A percentile compares a stretch with the other conserved stretches of the same genome.
Conservation (phyloP, 2,329 filamentous ascomycete species). For the Penicillium brasilianum region DNA sequence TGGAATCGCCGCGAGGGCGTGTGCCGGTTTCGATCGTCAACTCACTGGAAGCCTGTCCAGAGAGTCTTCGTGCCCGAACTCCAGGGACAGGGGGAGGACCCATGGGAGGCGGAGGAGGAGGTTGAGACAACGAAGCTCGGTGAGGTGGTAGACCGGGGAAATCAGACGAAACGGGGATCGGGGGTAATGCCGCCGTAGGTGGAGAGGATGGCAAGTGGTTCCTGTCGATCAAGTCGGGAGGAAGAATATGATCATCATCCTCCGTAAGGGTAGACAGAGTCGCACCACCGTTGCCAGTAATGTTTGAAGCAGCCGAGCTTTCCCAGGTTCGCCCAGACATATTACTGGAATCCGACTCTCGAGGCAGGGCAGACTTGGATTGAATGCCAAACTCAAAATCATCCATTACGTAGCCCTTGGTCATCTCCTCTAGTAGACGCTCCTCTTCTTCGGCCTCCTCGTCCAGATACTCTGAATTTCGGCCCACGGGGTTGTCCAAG, state of each 20-base stretch:
- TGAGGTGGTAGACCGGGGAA: constrained; percentile 29
- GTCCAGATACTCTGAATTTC: constrained; percentile 56
- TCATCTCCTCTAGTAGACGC: constrained; percentile 84
- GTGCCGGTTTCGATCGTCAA: constrained; percentile 82
- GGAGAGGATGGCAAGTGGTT: constrained; percentile 42
- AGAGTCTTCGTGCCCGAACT: constrained; percentile 77
- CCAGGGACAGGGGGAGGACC: constrained; percentile 46
- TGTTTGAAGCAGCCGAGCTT: constrained; percentile 75
- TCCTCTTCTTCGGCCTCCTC: constrained; percentile 76
- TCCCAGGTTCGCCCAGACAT: constrained; percentile 80
- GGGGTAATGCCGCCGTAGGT: constrained; percentile 48
- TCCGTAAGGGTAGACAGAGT: constrained; percentile 76
- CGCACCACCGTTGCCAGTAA: constrained; percentile 69
- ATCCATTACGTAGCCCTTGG: constrained; percentile 78
- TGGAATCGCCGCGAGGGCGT: constrained; percentile 34
- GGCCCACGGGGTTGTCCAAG: constrained; percentile 27
- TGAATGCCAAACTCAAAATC: constrained; percentile 77
- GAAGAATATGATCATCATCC: constrained; percentile 51
- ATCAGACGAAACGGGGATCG: constrained; percentile 53
- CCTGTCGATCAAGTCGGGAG: constrained; percentile 41
- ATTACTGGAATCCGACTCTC: constrained; percentile 81
- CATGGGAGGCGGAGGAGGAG: constrained; percentile 27
- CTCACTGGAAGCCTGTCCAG: constrained; percentile 78
- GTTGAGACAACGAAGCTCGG: constrained; percentile 25
- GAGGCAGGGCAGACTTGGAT: constrained; percentile 70